Evolutionary conservation across 2,329 filamentous ascomycete species (phyloP).

Genomic region (Fusarium sp.): DNA sequence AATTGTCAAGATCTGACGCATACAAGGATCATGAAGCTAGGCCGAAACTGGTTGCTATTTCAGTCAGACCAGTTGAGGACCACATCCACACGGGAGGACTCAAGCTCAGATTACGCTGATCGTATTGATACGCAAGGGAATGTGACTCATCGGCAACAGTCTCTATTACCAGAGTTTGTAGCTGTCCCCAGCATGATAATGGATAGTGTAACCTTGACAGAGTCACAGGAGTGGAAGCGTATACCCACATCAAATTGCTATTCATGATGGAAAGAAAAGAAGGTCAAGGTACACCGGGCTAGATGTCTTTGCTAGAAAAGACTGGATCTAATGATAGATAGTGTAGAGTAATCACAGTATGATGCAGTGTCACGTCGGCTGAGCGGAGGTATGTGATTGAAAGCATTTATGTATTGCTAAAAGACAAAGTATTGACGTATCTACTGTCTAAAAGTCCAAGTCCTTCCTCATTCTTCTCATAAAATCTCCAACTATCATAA

Average conservation of each 20-base stretch:
- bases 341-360: rapidly evolving
- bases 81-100: not conserved
- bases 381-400: not conserved
- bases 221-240: not conserved
- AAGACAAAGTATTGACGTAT: slow-evolving; percentile 26
- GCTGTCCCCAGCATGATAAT: not conserved
- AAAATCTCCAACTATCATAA: not conserved
- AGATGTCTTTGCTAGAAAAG: not conserved
- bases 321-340: not conserved
- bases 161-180: not conserved
- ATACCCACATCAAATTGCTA: not conserved
- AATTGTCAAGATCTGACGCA: too few species aligned
- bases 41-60: slow-evolving; percentile 3
- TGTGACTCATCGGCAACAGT: not conserved
- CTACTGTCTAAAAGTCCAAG: slow-evolving; percentile 9
- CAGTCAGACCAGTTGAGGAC: not conserved
- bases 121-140: rapidly evolving
- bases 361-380: not conserved
- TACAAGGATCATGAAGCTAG: not conserved
- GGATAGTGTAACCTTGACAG: not conserved
- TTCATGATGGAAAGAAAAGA: not conserved
- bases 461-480: not conserved
- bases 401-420: not conserved
- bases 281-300: not conserved
- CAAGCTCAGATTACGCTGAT: not conserved